Base-by-base conservation (phyloP, 2,329 filamentous ascomycete genomes). In the Botryotinia calthae region DNA sequence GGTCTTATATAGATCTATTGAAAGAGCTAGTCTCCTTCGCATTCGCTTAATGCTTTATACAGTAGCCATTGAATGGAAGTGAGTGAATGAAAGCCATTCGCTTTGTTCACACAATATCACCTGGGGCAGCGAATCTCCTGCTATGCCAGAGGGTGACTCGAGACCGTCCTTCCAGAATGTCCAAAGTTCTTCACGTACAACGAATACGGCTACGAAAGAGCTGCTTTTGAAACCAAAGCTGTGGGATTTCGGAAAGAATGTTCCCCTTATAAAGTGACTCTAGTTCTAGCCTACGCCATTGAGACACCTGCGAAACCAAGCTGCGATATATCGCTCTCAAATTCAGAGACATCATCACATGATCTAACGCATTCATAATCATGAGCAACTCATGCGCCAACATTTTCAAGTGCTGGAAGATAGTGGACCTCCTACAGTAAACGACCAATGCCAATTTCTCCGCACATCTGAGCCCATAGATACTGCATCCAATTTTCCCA, bases 261-360 rank as follows among this genome's bases (percentile, higher is more conserved):
- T 0, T 81, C 79, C n/a, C 80, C 81, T 0, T 37, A 75, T 0
- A 80, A 83, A 62, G 73, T 73, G 1, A 62, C 76, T 1, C 77
- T 83, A 1, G 77, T 82, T 6, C 51, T 82, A 2, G 77, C 78
- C 2, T 83, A 83, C 54, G 75, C 81, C 2, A 71, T 79, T 1
- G 79, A 82, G 51, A 81, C 81, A 0, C 83, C 82, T 59, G 31
- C 70, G 7, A 48, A 72, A 1, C 72, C 83, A 0, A 81, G 79
- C 4, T 81, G 78, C 61, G 69, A 78, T 20, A 62, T 2, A 31
- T 18, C 4, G 8, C 31, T 1, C 34, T 81, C 1, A 8, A 40
- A 7, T 12, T 71, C 5, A 81, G 80, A 10, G 73, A 77, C 6
- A 44, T 9, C 4, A 61, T 0, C 78, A 79, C 0, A 31, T 67